These are phyloP conservation scores for Candida boidinii DNA, from an alignment of 805 yeast species.

Conservation along the genomic window DNA sequence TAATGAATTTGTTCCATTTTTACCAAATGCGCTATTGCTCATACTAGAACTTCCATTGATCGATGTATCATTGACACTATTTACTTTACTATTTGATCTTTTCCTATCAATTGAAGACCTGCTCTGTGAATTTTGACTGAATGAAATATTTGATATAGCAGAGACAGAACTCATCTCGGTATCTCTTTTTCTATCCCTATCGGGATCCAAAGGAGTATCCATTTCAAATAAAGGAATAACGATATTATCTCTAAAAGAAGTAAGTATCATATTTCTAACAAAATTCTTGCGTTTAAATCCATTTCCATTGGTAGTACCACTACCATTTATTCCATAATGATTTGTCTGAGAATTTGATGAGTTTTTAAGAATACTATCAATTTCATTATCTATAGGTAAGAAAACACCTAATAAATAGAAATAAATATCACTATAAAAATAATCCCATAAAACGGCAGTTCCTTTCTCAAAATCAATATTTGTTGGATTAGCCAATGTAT, in stretches of 20 bases:
- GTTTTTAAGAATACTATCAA: constrained; percentile 14
- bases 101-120: too few relatives aligned
- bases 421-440: constrained; percentile 44
- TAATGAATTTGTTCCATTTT: too few relatives aligned
- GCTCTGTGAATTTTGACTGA: too few relatives aligned
- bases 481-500: constrained; percentile 13
- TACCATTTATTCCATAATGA: constrained; percentile 5
- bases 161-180: constrained; percentile 4
- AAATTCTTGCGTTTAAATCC: constrained; percentile 2
- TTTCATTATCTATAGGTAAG: constrained; percentile 47
- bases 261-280: constrained; percentile 31
- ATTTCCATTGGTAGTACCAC: constrained; percentile 9
- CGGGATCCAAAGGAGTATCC: constrained; percentile 19
- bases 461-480: constrained; percentile 20
- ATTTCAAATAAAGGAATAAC: constrained; percentile 45
- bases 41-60: neutral
- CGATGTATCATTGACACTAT: neutral
- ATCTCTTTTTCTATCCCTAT: constrained; percentile 13
- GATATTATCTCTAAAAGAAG: constrained; percentile 43
- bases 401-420: constrained; percentile 55
- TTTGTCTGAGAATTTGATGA: neutral
- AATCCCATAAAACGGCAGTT: constrained; percentile 45
- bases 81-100: too few relatives aligned
- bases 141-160: too few relatives aligned
- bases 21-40: neutral